Evolutionary conservation across 306 rosid genomes (phyloP), one percentile per base, ranked within the genome.

Genomic region (Ziziphus jujuba): DNA sequence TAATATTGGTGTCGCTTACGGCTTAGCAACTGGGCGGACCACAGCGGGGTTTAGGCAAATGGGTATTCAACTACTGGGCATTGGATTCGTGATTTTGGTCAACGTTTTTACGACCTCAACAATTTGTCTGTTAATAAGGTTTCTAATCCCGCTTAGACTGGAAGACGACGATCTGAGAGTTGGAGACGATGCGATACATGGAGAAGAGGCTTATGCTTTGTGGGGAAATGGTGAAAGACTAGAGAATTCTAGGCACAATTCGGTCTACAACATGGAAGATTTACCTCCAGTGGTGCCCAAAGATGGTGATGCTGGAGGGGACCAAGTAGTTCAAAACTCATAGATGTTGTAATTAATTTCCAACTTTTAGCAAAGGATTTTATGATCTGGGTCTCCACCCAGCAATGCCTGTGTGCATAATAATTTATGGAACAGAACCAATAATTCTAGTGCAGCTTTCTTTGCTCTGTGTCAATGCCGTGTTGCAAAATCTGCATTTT

Each of bases 141-240:
- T 14, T 0, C 13, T 72, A 16, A 49, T 75, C 24, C 84, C 81
- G 4, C 69, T 82, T 12, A 65, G 77, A 60, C 67, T 82, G 34
- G 1, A 28, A 0, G 81, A 79, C 7, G 72, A 71, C 0, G 75
- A 67, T 24, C n/a, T 79, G 57, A 65, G 72, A 19, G 14, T 63
- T 24, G 81, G 81, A 20, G 84, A 79, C 7, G 77, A 75, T 17
- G 83, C 84, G 2, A 15, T 81, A 9, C 82, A 73, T 45, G 77
- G 80, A 2, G 82, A 77, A 59, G 78, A 61, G 36, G 82, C 82
- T 5, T 81, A 77, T 67, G 82, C 86, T 13, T 58, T 81, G 69
- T 77, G 82, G 82, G 82, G 86, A 1, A 82, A 82, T 45, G 87
- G 87, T 2, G 75, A 82, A 34, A 82, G 61, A 65, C 61, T 31